Evolutionary conservation across 2,329 filamentous ascomycete genomes (phyloP).

Genomic region (Penicillium sp.): DNA sequence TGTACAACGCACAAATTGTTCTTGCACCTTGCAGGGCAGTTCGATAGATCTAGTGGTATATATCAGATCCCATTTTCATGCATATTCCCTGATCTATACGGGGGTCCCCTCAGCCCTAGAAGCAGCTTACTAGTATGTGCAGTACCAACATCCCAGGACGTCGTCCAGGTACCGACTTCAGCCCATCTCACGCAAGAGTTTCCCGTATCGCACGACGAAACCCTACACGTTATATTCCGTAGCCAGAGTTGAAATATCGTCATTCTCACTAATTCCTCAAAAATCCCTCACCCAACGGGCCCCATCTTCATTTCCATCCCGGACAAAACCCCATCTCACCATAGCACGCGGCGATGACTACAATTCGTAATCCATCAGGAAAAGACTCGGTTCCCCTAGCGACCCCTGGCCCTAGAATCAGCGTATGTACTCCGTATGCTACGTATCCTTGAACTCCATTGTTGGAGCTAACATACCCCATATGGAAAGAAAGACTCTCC

Average conservation of each 20-base stretch:
- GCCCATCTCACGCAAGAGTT: neutral
- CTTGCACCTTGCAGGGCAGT: neutral
- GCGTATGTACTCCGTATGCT: neutral
- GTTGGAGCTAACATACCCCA: neutral
- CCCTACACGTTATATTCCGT: no score
- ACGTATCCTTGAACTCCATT: neutral
- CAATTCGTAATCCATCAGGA: neutral
- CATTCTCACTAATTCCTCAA: neutral
- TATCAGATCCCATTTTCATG: conserved; percentile 15
- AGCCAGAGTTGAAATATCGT: neutral
- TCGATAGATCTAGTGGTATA: conserved; percentile 3
- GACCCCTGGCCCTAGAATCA: neutral
- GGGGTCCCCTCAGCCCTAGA: conserved; percentile 1
- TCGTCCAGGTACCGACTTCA: neutral
- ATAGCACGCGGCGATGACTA: neutral
- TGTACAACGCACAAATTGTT: neutral
- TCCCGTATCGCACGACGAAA: neutral
- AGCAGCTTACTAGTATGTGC: neutral
- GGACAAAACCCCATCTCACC: neutral
- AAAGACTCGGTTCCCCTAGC: neutral
- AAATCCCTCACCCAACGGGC: neutral
- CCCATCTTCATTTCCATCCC: neutral
- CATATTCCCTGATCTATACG: conserved; percentile 2
- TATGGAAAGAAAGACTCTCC: neutral
- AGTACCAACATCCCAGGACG: neutral